These are phyloP conservation scores for Syncephalastrum racemosum DNA, from an alignment of 371 early-diverging fungal species.

Conservation along the genomic window DNA sequence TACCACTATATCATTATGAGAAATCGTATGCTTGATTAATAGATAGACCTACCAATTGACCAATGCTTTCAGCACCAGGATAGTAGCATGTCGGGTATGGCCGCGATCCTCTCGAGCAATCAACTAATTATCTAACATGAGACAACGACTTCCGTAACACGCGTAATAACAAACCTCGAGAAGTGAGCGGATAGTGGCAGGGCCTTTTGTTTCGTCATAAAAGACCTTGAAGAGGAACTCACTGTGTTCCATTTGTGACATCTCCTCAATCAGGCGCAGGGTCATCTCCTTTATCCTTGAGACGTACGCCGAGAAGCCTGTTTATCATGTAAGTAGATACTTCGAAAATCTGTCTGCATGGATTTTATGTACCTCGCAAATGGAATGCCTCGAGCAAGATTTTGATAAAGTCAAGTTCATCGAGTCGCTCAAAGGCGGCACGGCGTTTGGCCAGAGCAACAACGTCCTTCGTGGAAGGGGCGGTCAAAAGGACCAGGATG, in stretches of 20 bases:
- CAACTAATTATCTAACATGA: too few species aligned
- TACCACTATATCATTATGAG: slow-evolving; percentile 23
- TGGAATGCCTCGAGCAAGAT: slow-evolving; percentile 33
- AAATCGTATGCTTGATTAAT: background rate
- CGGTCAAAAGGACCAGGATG: slow-evolving; percentile 16
- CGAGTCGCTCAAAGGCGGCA: slow-evolving; percentile 18
- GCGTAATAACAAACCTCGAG: too few species aligned
- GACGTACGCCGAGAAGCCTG: too few species aligned
- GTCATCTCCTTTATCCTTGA: slow-evolving; percentile 26
- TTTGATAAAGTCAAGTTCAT: slow-evolving; percentile 29
- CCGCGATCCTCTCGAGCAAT: too few species aligned
- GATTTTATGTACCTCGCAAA: slow-evolving; percentile 16
- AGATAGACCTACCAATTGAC: slow-evolving; percentile 2
- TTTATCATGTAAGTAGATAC: too few species aligned
- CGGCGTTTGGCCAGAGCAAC: too few species aligned
- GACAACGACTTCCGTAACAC: too few species aligned
- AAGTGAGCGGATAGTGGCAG: background rate
- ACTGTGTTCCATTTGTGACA: slow-evolving; percentile 36
- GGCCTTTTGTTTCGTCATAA: background rate
- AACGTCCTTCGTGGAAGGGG: background rate
- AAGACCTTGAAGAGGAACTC: slow-evolving; percentile 22
- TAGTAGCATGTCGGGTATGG: background rate
- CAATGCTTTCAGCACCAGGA: slow-evolving; percentile 3
- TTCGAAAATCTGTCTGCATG: too few species aligned
- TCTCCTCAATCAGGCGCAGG: slow-evolving; percentile 42